phyloP scores from a whole-genome alignment of 495 filamentous ascomycete genomes.

The Penicillium silybi region DNA sequence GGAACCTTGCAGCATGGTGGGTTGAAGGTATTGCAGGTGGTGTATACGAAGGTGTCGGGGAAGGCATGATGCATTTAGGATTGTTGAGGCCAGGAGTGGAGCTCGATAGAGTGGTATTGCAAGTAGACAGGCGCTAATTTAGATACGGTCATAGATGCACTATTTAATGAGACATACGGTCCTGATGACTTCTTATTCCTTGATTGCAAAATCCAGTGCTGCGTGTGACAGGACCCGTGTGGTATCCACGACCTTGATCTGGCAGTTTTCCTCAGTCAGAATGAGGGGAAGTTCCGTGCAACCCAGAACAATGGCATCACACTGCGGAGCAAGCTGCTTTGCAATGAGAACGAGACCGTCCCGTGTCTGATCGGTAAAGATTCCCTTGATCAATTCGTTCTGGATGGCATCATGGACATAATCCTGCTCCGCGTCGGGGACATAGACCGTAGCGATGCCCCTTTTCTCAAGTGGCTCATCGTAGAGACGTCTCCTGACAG shows the following conservation, averaged over 20 bases:
- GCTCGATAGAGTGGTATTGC: constrained; percentile 13
- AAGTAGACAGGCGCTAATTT: constrained; percentile 9
- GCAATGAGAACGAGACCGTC: constrained; percentile 1
- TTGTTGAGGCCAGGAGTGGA: constrained; percentile 27
- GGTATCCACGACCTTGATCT: constrained; percentile 7
- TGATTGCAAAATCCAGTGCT: constrained; percentile 2
- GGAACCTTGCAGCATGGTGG: constrained; percentile 51
- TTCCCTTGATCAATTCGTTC: constrained; percentile 1
- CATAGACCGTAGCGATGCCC: constrained; percentile 5
- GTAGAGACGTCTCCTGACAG: constrained; percentile 1
- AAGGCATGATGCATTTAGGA: constrained; percentile 53
- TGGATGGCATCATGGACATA: constrained; percentile 1
- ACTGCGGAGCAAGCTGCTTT: constrained; percentile 1
- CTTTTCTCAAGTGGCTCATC: background rate
- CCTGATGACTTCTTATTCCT: background rate
- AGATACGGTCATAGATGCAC: background rate
- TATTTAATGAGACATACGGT: background rate
- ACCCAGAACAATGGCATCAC: constrained; percentile 6
- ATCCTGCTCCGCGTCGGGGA: constrained; percentile 1
- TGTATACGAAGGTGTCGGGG: constrained; percentile 60
- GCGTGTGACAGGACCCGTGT: constrained; percentile 4
- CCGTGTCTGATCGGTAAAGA: background rate
- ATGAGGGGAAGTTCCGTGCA: constrained; percentile 8
- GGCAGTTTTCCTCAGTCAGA: constrained; percentile 4
- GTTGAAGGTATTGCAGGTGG: constrained; percentile 57